Conservation (phyloP, 495 filamentous ascomycete genomes). For the Cercophora scortea region DNA sequence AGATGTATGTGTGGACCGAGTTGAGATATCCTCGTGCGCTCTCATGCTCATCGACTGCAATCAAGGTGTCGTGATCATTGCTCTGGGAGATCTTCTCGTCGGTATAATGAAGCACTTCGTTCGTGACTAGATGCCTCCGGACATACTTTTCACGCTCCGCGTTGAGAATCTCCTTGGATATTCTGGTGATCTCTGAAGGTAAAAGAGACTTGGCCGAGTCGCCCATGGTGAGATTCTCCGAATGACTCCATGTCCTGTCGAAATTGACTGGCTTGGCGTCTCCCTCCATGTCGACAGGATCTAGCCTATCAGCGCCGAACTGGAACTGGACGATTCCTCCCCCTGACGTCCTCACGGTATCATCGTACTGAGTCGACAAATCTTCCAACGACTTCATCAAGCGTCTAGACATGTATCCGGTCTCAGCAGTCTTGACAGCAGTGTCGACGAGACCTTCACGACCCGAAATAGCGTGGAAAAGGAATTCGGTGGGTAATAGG, state of each 20-base stretch:
- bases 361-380: conserved; percentile 82
- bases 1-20: conserved; percentile 63
- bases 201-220: conserved; percentile 63
- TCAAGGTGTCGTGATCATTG: conserved; percentile 18
- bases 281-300: conserved; percentile 97
- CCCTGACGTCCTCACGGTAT: conserved; percentile 85
- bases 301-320: conserved; percentile 89
- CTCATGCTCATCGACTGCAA: conserved; percentile 70
- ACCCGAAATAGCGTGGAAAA: conserved; percentile 97
- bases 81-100: conserved; percentile 53
- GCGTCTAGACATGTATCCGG: conserved; percentile 96
- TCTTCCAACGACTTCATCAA: conserved; percentile 98
- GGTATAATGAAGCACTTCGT: conserved; percentile 50
- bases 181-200: conserved; percentile 62
- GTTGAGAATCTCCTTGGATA: conserved; percentile 56
- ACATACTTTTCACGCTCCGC: conserved; percentile 56
- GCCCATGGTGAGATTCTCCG: conserved; percentile 68
- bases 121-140: conserved; percentile 45
- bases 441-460: conserved; percentile 98
- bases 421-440: conserved; percentile 98
- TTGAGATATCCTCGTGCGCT: conserved; percentile 75
- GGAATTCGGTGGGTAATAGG: conserved; percentile 82
- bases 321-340: conserved; percentile 89
- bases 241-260: conserved; percentile 83
- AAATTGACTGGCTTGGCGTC: conserved; percentile 89